Evolutionary conservation across 202 grass and related monocot species (phyloP), one percentile per base, ranked within the genome.

Genomic region (Cymbopogon flexuosus): DNA sequence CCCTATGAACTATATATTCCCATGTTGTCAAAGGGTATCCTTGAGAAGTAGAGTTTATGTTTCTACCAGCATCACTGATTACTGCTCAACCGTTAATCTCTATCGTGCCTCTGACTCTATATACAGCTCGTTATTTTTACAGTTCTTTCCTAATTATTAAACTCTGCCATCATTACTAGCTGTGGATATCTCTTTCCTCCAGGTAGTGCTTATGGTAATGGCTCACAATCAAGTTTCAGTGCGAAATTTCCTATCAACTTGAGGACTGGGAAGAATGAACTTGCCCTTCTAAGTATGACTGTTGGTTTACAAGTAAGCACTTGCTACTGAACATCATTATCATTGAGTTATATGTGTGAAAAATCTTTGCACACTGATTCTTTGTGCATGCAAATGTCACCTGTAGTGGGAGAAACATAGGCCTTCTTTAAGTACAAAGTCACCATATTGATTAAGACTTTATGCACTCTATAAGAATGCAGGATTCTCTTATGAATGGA

Each of bases 271-370:
- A 88, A 81, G 60, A 98, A 95, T 72, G 87, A 98, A 54, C 87
- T 98, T 80, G 88, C 96, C 57, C 82, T 98, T 41, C 72, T 98
- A 24, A 90, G 90, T 82, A 93, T 98, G 96, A 98, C 96, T 33
- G 81, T 95, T 75, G 96, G 96, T 58, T 89, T 98, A 79, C 88
- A 90, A 89, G 96, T 98, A 91, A 93, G 90, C 1, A 18, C 65
- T 77, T 79, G 60, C 34, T 51, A 31, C 30, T 42, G n/a, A 5
- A 74, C 21, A 61, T 27, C 4, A 42, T 30, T 82, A 78, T 62
- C 47, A 12, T 61, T 82, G 66, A 16, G 22, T 41, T 49, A 62
- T 78, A 41, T 49, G 3, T 68, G 13, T 72, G 27, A 33, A 56
- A 54, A 33, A 49, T 49, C 8, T 70, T 81, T 85, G 22, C 58